phyloP scores from a whole-genome alignment of 2,329 filamentous ascomycete genomes.

The Diaporthe citriasiana region DNA sequence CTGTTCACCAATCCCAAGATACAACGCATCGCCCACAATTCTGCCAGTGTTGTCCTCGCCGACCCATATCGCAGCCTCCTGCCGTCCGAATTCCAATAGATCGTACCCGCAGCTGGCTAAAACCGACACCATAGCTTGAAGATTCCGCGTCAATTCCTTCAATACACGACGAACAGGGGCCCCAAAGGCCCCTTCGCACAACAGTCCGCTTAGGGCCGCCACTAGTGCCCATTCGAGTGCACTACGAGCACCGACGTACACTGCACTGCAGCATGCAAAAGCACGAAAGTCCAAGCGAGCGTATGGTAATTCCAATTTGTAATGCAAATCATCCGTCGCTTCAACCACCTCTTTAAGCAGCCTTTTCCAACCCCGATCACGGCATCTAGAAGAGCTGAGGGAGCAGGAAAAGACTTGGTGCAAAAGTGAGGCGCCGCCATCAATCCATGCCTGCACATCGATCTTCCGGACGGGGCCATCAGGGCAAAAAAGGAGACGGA shows the following conservation, averaged over 20 bases:
- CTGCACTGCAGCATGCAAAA: too few relatives aligned
- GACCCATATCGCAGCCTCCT: background rate
- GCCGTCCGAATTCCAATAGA: constrained; percentile 11
- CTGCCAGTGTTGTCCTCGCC: background rate
- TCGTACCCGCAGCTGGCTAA: background rate
- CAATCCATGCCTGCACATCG: background rate
- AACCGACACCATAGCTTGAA: background rate
- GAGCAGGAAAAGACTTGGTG: background rate
- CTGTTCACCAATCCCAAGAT: background rate
- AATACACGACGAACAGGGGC: background rate
- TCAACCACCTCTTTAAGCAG: background rate
- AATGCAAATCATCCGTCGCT: background rate
- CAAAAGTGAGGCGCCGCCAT: background rate
- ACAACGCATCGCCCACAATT: background rate
- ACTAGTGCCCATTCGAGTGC: background rate
- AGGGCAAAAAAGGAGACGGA: background rate
- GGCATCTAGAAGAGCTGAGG: rapidly evolving
- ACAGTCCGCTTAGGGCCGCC: rapidly evolving
- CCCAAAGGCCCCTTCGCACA: background rate
- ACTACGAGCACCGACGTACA: background rate
- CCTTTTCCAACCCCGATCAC: background rate
- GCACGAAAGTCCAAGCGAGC: background rate
- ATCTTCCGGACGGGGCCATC: background rate
- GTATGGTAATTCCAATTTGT: background rate
- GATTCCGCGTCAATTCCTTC: background rate